phyloP scores from a whole-genome alignment of 345 rosid genomes.

The Odontarrhena argentea region DNA sequence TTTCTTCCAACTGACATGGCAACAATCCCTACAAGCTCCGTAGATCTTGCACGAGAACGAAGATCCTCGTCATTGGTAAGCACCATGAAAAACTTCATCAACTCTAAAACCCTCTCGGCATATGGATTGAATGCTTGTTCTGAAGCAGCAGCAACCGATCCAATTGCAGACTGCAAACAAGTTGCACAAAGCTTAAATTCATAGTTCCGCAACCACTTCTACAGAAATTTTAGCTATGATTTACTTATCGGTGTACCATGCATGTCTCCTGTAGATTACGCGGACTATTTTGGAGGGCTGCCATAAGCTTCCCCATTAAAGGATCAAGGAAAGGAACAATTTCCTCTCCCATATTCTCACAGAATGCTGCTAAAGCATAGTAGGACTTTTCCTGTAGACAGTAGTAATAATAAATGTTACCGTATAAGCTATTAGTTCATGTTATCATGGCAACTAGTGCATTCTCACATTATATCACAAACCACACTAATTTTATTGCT shows the following conservation, averaged over 20 bases:
- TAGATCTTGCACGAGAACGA: constrained; percentile 91
- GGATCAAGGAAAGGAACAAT: constrained; percentile 89
- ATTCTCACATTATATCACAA: constrained; percentile 16
- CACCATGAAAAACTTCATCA: constrained; percentile 92
- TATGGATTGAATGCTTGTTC: constrained; percentile 96
- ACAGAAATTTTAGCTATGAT: constrained; percentile 17
- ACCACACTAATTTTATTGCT: constrained; percentile 8
- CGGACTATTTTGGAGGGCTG: constrained; percentile 76
- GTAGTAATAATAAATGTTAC: constrained; percentile 18
- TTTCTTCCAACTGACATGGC: constrained; percentile 94
- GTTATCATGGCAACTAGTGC: constrained; percentile 1
- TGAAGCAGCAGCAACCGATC: constrained; percentile 97
- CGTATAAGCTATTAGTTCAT: not conserved
- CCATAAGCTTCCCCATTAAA: constrained; percentile 86
- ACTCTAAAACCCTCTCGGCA: constrained; percentile 89
- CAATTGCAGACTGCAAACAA: constrained; percentile 87
- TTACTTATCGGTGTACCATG: constrained; percentile 63
- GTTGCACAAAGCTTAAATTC: constrained; percentile 21
- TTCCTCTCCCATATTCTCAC: constrained; percentile 98
- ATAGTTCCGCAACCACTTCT: constrained; percentile 13
- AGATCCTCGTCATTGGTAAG: constrained; percentile 90
- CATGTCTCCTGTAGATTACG: constrained; percentile 98
- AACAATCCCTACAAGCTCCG: constrained; percentile 98
- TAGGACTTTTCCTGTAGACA: constrained; percentile 85
- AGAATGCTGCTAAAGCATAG: constrained; percentile 97